These are phyloP conservation scores for Aspergillus versicolor DNA, from an alignment of 2,329 filamentous ascomycete genomes.

Conservation along the genomic window DNA sequence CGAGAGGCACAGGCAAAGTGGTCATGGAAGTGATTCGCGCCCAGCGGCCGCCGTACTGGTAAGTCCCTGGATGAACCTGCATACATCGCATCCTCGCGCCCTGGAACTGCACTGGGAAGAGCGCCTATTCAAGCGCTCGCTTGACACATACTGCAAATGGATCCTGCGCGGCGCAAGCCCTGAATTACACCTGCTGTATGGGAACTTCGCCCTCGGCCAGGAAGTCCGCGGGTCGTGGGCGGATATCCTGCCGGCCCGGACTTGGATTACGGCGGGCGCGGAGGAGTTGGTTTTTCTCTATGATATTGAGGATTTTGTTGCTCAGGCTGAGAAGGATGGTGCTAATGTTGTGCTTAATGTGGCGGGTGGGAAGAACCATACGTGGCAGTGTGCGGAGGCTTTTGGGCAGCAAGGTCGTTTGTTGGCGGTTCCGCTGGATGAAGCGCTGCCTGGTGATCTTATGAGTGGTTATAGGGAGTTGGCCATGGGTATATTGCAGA, in stretches of 20 bases:
- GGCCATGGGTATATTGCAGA: constrained; percentile 34
- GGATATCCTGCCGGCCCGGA: constrained; percentile 14
- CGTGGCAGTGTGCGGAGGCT: constrained; percentile 19
- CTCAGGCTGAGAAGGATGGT: constrained; percentile 3
- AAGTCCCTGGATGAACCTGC: constrained; percentile 18
- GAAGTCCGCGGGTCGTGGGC: constrained; percentile 13
- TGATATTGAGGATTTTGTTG: constrained; percentile 17
- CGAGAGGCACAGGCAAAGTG: background rate
- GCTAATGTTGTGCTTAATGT: constrained; percentile 7
- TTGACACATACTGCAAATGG: constrained; percentile 10
- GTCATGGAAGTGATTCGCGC: background rate
- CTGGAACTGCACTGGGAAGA: constrained; percentile 15
- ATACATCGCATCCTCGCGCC: constrained; percentile 11
- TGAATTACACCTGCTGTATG: constrained; percentile 1
- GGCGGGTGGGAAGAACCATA: constrained; percentile 10
- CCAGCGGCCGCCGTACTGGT: constrained; percentile 11
- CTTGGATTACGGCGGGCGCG: constrained; percentile 14
- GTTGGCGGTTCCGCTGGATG: constrained; percentile 2
- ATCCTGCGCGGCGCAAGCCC: constrained; percentile 1
- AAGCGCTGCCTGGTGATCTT: background rate
- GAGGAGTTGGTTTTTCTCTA: constrained; percentile 17
- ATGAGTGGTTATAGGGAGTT: constrained; percentile 11
- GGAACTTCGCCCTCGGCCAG: constrained; percentile 10
- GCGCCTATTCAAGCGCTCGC: constrained; percentile 14
- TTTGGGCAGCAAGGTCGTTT: constrained; percentile 13